Base-by-base conservation (phyloP, 495 filamentous ascomycete species). In the Penicillium pancosmium region DNA sequence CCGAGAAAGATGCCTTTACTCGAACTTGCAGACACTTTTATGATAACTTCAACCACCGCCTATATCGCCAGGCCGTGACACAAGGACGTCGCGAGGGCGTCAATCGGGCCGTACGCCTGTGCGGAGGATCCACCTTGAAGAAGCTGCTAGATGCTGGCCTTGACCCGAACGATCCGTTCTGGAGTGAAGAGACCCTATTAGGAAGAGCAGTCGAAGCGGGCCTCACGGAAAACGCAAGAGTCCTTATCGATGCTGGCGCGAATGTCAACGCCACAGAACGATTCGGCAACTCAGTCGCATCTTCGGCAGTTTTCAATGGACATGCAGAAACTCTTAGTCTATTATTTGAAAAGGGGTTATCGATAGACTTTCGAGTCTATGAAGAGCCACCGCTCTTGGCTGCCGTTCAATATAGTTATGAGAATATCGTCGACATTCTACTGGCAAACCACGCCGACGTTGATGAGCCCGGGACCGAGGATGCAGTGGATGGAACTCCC, bases 21-120 rank as follows among this genome's bases (percentile, higher is more conserved):
- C 49, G n/a, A 50, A 62, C 54, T 57, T 62, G 59, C 21, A 33
- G 40, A n/a, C 50, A 50, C 18, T 18, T 23, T n/a, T 54, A 57
- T 19, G 23, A 53, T 18, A 54, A 54, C 34, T 34, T 56, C 43
- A 49, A 54, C 16, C n/a, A 8, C 9, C 33, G 33, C 6, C 44
- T 62, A 13, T 62, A 57, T 35, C 41, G 31, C 6, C 25, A 41
- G 8, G 36, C 35, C 15, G 35, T 56, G 12, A 18, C 46, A 12
- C 21, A 10, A n/a, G 18, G 46, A 5, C 11, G 21, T 13, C 38
- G 16, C 12, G 15, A 33, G 15, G 41, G 15, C 9, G 41, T 44
- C 41, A 19, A 10, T 16, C 15, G 15, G 15, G 41, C 41, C 16
- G 16, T 44, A 6, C 16, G 15, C 16, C n/a, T 19, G 8, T 44